These are phyloP conservation scores for Aspergillus nidulans DNA, from an alignment of 495 filamentous ascomycete genomes.

Conservation along the genomic window DNA sequence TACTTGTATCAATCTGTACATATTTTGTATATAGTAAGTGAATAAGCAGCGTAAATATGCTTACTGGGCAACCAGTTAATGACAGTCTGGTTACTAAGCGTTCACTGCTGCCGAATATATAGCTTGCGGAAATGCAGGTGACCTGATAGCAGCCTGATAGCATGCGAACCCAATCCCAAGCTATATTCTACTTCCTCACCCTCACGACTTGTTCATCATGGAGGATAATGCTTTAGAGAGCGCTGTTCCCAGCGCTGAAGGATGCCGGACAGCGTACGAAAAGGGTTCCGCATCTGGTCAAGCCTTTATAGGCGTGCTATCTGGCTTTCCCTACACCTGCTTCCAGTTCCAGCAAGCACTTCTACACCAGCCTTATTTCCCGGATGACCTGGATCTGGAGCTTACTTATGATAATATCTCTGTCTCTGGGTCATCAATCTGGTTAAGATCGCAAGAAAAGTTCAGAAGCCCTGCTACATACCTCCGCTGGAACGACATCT, in stretches of 20 bases:
- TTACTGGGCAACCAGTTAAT: too few relatives aligned
- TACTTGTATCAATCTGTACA: too few relatives aligned
- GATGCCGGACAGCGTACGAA: background rate
- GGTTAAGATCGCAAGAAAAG: background rate
- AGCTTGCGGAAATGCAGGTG: too few relatives aligned
- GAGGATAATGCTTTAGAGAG: background rate
- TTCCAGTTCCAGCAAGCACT: constrained; percentile 2
- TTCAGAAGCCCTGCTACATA: background rate
- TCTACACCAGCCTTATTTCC: constrained; percentile 3
- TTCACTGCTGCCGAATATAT: too few relatives aligned
- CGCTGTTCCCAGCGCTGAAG: background rate
- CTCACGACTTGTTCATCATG: background rate
- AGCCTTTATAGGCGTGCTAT: background rate
- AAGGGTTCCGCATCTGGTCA: constrained; percentile 1
- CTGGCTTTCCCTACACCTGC: background rate
- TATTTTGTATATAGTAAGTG: too few relatives aligned
- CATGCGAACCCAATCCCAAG: too few relatives aligned
- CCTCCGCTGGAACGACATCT: constrained; percentile 2
- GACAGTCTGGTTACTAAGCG: too few relatives aligned
- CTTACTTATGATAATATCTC: background rate
- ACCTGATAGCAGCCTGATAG: too few relatives aligned
- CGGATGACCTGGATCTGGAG: constrained; percentile 2
- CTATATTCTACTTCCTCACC: background rate
- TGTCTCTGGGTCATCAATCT: background rate
- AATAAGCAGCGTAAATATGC: too few relatives aligned